phyloP scores from a whole-genome alignment of 345 rosid genomes.

The Melaleuca quinquenervia region DNA sequence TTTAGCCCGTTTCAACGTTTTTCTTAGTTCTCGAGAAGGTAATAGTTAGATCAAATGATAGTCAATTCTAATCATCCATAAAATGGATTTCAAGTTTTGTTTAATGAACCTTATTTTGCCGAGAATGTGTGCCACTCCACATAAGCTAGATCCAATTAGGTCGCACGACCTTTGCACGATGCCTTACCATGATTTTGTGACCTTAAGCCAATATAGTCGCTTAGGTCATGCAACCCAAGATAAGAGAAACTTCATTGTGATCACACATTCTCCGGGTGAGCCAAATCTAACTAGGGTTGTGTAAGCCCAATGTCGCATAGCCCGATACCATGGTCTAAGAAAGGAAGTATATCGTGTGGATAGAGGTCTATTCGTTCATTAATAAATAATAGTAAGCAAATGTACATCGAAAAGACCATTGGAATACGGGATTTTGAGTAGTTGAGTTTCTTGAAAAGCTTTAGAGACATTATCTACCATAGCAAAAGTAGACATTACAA shows the following conservation, averaged over 20 bases:
- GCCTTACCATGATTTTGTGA: not conserved
- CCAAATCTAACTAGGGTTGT: no score
- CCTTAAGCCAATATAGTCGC: not conserved
- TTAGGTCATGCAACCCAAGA: not conserved
- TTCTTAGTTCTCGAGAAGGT: not conserved
- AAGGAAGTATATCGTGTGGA: not conserved
- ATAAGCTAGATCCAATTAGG: not conserved
- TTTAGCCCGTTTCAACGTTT: not conserved
- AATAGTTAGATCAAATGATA: not conserved
- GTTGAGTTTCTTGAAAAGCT: not conserved
- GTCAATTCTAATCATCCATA: not conserved
- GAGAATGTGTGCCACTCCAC: not conserved
- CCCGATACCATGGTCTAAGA: not conserved
- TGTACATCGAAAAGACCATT: not conserved
- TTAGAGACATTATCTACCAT: not conserved
- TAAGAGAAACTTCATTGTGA: not conserved
- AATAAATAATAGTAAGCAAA: not conserved
- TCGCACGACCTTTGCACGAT: not conserved
- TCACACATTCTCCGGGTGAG: not conserved
- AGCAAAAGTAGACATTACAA: not conserved
- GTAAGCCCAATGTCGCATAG: no score
- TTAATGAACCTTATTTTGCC: not conserved
- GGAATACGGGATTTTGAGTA: not conserved
- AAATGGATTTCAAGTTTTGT: not conserved
- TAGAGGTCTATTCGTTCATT: not conserved